These are phyloP conservation scores for Fraxinus anomala DNA, from an alignment of 257 asterid species.

Conservation along the genomic window DNA sequence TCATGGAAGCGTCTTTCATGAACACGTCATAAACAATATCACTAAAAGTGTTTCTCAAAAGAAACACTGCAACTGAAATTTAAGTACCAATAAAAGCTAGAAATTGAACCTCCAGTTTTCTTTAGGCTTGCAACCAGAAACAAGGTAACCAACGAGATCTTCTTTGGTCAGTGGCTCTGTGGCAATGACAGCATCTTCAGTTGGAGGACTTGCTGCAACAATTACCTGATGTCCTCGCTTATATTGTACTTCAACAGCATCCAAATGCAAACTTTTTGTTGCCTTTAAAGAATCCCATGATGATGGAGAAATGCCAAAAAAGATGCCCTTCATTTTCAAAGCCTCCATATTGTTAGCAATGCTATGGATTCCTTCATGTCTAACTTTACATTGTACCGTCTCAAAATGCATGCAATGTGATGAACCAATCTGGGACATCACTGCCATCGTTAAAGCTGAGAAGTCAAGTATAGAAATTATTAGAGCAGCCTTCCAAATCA, in stretches of 20 bases:
- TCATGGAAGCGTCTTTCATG: slow-evolving; percentile 11
- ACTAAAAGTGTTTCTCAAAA: slow-evolving; percentile 10
- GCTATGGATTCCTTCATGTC: slow-evolving; percentile 34
- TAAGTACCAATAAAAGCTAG: slow-evolving; percentile 50
- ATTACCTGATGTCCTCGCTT: slow-evolving; percentile 46
- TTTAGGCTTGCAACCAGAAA: slow-evolving; percentile 96
- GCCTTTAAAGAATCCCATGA: slow-evolving; percentile 45
- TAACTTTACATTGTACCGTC: slow-evolving; percentile 39
- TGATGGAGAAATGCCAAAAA: slow-evolving; percentile 38
- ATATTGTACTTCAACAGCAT: slow-evolving; percentile 33
- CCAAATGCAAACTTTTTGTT: slow-evolving; percentile 33
- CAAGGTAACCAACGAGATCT: slow-evolving; percentile 82
- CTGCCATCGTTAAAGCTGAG: slow-evolving; percentile 69
- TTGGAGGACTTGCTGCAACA: slow-evolving; percentile 97
- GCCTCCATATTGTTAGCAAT: slow-evolving; percentile 35
- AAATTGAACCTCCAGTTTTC: slow-evolving; percentile 88
- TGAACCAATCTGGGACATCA: slow-evolving; percentile 68
- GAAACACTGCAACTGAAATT: slow-evolving; percentile 32
- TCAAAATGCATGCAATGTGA: slow-evolving; percentile 50
- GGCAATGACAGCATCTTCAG: slow-evolving; percentile 78
- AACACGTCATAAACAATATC: slow-evolving; percentile 2
- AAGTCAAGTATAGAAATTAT: slow-evolving; percentile 14
- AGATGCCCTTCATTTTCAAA: slow-evolving; percentile 44
- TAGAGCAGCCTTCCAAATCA: slow-evolving; percentile 9
- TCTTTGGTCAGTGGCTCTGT: slow-evolving; percentile 85